Evolutionary conservation across 2,329 filamentous ascomycete species (phyloP), one percentile per base, ranked within the genome.

Genomic region (Botrytis tulipae): DNA sequence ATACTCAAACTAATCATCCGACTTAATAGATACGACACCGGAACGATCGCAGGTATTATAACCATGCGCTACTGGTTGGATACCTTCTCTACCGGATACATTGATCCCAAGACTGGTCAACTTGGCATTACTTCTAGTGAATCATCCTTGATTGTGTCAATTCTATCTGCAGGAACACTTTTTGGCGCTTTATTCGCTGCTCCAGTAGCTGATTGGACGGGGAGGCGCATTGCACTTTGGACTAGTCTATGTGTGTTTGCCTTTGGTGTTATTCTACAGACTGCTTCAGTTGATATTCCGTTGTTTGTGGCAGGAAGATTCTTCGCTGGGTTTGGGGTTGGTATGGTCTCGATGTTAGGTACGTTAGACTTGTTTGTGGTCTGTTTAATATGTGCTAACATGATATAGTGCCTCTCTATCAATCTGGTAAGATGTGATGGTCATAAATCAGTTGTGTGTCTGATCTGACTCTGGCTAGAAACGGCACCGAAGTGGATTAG

Each of bases 161-260:
- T 95, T 78, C 88, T 95, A 71, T 95, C 93, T 44, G 88, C 76
- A 80, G 92, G 92, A 83, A 95, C 93, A 77, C 95, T 95, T 86
- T 92, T 95, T 76, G 93, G 84, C 25, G 83, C 83, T 2, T 77
- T 87, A 10, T 75, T 85, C 44, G 83, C 82, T 1, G 85, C 77
- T 29, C 72, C 75, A 57, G 72, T 84, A 18, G 82, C 82, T 37
- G 85, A 83, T 74, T 80, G 80, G 68, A 82, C 81, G 20, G 85
- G 85, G 54, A 74, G 78, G 65, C 72, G 91, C 91, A 91, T 75
- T 89, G 92, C 78, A 88, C 91, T 40, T 80, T 85, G 57, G 90
- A 86, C 63, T 86, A 94, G 74, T 89, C 93, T 74, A 79, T 85
- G 84, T 76, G 86, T 94, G 73, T 93, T 93, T 83, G 85, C 86